Percentiles rank a stretch among this genome's conserved stretches.
These are phyloP conservation scores for Curvularia sp. DNA, from an alignment of 2,329 filamentous ascomycete species.

Conservation along the genomic window DNA sequence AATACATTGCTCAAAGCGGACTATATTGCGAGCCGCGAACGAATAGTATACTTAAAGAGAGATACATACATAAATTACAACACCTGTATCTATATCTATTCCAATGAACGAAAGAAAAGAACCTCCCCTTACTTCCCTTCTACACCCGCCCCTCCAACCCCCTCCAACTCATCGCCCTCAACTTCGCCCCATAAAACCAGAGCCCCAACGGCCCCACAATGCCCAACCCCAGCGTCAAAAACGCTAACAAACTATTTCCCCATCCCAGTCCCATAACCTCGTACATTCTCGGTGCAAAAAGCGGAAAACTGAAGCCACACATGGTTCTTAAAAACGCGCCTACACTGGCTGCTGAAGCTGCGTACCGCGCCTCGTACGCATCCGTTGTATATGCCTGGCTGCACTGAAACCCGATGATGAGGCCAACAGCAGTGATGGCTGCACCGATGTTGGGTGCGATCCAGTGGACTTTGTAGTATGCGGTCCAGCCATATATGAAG, in stretches of 20 bases:
- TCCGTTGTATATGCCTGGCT: conserved; percentile 70
- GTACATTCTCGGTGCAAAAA: conserved; percentile 66
- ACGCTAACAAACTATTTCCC: conserved; percentile 63
- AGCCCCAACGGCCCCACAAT: conserved; percentile 56
- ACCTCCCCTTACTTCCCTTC: not conserved
- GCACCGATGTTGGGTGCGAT: conserved; percentile 63
- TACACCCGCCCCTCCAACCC: conserved; percentile 3
- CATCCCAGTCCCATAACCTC: conserved; percentile 63
- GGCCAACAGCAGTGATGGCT: conserved; percentile 54
- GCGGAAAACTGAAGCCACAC: conserved; percentile 63
- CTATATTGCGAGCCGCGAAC: too few relatives aligned
- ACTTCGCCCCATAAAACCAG: conserved; percentile 51
- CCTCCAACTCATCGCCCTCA: conserved; percentile 36
- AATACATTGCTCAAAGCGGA: too few relatives aligned
- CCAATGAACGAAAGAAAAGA: not conserved
- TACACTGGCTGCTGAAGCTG: conserved; percentile 63
- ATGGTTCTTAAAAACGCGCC: conserved; percentile 64
- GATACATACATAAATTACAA: conserved; percentile 29
- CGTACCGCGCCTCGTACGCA: conserved; percentile 59
- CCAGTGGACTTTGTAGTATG: conserved; percentile 62
- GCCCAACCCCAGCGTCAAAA: conserved; percentile 57
- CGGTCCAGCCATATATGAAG: conserved; percentile 63
- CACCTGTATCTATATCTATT: too few relatives aligned
- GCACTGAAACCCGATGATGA: conserved; percentile 64
- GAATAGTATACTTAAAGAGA: conserved; percentile 13